Evolutionary conservation across 208 protist species (phyloP).

Genomic region (Histomonas meleagridis): DNA sequence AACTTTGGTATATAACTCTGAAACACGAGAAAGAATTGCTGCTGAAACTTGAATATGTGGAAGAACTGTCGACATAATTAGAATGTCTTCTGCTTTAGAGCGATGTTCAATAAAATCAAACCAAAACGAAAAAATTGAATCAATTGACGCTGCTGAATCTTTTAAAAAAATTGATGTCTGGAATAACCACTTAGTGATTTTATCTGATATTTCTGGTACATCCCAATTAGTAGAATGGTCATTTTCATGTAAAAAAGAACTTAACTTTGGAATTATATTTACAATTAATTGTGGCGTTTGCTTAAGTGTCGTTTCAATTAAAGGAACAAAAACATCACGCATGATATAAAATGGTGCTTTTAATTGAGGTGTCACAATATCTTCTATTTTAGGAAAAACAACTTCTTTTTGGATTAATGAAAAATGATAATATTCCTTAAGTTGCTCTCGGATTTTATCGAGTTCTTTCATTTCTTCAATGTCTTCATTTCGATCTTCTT

Average conservation of each 20-base stretch:
- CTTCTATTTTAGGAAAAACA: not conserved
- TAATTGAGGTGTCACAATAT: not conserved
- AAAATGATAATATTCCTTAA: too few relatives aligned
- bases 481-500: too few relatives aligned
- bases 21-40: too few relatives aligned
- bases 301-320: not conserved
- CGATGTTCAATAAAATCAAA: not conserved
- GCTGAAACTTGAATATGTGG: not conserved
- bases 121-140: not conserved
- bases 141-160: not conserved
- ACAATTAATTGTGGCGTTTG: not conserved
- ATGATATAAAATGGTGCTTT: slow-evolving; percentile 2
- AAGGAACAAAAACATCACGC: not conserved
- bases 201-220: not conserved
- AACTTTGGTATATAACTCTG: not conserved
- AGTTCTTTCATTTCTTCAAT: too few relatives aligned
- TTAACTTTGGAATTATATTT: not conserved
- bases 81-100: not conserved
- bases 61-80: not conserved
- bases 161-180: too few relatives aligned
- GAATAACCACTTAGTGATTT: not conserved
- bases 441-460: too few relatives aligned
- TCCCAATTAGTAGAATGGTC: not conserved
- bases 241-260: not conserved
- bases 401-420: too few relatives aligned